Evolutionary conservation across 306 rosid species (phyloP), one percentile per base, ranked within the genome.

Genomic region (Pyrus bretschneideri): DNA sequence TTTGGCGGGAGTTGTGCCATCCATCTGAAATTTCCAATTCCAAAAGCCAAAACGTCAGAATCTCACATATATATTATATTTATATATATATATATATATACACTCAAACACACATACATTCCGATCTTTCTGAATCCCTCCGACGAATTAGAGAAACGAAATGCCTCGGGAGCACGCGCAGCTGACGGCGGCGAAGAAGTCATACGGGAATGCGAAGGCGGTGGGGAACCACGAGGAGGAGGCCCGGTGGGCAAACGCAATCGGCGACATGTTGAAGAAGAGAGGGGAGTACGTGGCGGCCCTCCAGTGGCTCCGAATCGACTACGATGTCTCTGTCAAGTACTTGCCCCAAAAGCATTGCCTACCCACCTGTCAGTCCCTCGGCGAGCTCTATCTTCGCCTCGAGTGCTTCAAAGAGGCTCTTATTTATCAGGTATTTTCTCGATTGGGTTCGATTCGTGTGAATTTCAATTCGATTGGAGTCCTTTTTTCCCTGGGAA

Each of bases 161-260:
- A 89, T 89, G 97, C 84, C 70, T 0, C 71, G 78, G n/a, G 88
- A 89, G 73, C 69, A 65, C 2, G 82, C 74, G 38, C 75, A 87
- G 13, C 72, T 95, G 27, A 88, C 75, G 33, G 70, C 86, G 33
- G 97, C 97, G 80, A 90, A 87, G 81, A 55, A 70, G 29, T 80
- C 95, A 10, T 95, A 88, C 85, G 76, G 63, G 70, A 85, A 67
- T 79, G 93, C 98, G 9, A 89, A 80, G 80, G 84, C 31, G 18
- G 89, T 79, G 74, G 96, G 96, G 7, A 95, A 90, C 84, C 93
- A 83, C 72, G 85, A 87, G 51, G 98, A 95, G 87, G 96, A 90
- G 81, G 98, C 97, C 0, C 88, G 88, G 17, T 95, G 97, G 97
- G 98, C 98, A 1, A 95, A 95, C 81, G 83, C 90, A 80, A 81